Conservation (phyloP, 768 basidiomycete species). For the Mycena metata region DNA sequence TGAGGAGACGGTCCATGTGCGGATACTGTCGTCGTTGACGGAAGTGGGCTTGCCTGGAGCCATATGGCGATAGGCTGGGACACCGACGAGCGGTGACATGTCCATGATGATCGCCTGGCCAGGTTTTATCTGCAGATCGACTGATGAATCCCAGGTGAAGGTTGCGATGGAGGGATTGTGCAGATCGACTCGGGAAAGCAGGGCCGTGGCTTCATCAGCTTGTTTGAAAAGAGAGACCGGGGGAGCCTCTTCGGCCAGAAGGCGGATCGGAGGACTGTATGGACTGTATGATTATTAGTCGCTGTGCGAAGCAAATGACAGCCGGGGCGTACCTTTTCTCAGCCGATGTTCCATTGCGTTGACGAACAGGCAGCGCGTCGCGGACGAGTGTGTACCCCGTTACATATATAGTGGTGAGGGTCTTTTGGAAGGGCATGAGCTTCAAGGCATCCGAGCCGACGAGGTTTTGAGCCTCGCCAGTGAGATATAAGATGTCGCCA, state of each 20-base stretch:
- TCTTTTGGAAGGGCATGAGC: slow-evolving; percentile 69
- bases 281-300: slow-evolving; percentile 52
- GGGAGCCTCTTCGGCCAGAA: slow-evolving; percentile 62
- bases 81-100: slow-evolving; percentile 64
- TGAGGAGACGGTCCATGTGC: slow-evolving; percentile 75
- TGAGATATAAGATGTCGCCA: slow-evolving; percentile 73
- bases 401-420: slow-evolving; percentile 61
- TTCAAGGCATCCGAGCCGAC: slow-evolving; percentile 61
- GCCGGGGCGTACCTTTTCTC: slow-evolving; percentile 40
- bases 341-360: slow-evolving; percentile 48
- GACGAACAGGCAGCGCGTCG: slow-evolving; percentile 68
- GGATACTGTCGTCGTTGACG: slow-evolving; percentile 72
- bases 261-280: slow-evolving; percentile 70
- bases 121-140: slow-evolving; percentile 51
- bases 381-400: slow-evolving; percentile 68
- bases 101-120: slow-evolving; percentile 72
- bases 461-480: slow-evolving; percentile 66
- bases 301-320: slow-evolving; percentile 17
- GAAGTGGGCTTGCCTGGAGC: slow-evolving; percentile 57
- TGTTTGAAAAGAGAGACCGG: slow-evolving; percentile 46
- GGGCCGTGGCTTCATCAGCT: slow-evolving; percentile 46
- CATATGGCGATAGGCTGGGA: slow-evolving; percentile 65
- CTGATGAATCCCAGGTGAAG: slow-evolving; percentile 61
- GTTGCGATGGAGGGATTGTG: slow-evolving; percentile 67
- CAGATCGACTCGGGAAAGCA: slow-evolving; percentile 55